Evolutionary conservation across 345 rosid species (phyloP).

Genomic region (Eucalyptus tenuipes): DNA sequence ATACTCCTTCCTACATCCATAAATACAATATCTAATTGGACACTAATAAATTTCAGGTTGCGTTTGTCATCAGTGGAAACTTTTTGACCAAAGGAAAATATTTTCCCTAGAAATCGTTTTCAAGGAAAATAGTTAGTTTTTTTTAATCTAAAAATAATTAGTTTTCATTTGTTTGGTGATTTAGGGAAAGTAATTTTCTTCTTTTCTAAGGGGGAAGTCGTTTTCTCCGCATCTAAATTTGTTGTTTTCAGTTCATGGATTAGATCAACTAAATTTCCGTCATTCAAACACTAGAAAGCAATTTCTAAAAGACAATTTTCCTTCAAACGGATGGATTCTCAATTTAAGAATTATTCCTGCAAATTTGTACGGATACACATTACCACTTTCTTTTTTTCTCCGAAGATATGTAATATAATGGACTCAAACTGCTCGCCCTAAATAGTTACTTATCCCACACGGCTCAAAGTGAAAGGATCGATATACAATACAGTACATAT

Average conservation of each 20-base stretch:
- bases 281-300: not conserved
- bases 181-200: not conserved
- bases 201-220: not conserved
- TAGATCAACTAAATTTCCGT: not conserved
- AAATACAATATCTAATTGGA: not conserved
- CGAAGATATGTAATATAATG: not conserved
- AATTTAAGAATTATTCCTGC: not conserved
- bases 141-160: too few species aligned
- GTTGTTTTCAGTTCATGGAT: not conserved
- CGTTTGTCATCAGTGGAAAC: not conserved
- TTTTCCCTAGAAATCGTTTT: not conserved
- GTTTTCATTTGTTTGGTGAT: not conserved
- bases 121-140: too few species aligned
- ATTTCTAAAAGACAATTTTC: too few species aligned
- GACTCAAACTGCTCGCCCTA: not conserved
- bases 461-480: not conserved
- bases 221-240: too few species aligned
- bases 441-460: not conserved
- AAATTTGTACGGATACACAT: not conserved
- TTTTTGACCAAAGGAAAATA: not conserved
- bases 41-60: not conserved
- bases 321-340: not conserved
- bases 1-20: not conserved
- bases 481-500: too few species aligned
- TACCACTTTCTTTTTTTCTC: not conserved